A percentile compares a stretch with the other conserved stretches of the same genome.
Conservation (phyloP, 495 filamentous ascomycete species). For the Aspergillus asperescens region DNA sequence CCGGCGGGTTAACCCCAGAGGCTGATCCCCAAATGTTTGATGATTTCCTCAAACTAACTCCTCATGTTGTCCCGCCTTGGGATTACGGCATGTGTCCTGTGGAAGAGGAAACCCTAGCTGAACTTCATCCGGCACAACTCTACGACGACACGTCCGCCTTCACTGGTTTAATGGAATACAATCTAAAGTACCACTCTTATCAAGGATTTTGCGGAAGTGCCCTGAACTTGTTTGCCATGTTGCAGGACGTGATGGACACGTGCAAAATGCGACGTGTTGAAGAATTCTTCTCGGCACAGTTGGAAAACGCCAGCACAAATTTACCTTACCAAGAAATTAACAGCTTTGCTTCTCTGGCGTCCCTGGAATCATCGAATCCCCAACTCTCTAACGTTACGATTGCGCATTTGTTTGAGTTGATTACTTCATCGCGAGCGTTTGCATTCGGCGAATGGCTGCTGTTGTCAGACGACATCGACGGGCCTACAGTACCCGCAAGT, state of each 20-base stretch:
- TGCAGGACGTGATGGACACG: constrained; percentile 36
- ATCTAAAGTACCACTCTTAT: constrained; percentile 24
- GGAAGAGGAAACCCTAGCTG: constrained; percentile 19
- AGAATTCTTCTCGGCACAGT: constrained; percentile 30
- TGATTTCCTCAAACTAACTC: constrained; percentile 27
- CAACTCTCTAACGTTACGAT: constrained; percentile 46
- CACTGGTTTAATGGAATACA: constrained; percentile 35
- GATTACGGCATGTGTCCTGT: constrained; percentile 17
- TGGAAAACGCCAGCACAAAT: constrained; percentile 16
- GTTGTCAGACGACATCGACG: constrained; percentile 51
- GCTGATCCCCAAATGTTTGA: constrained; percentile 39
- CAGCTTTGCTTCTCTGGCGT: constrained; percentile 9
- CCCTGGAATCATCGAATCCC: constrained; percentile 33
- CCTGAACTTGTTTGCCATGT: constrained; percentile 28
- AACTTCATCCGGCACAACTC: constrained; percentile 26
- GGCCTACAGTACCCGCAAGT: constrained; percentile 44
- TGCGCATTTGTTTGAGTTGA: constrained; percentile 49
- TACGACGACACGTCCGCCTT: constrained; percentile 38
- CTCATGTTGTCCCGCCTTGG: constrained; percentile 38
- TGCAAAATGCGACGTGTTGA: constrained; percentile 38
- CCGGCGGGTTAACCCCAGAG: constrained; percentile 34
- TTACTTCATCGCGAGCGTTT: constrained; percentile 40
- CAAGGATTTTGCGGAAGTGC: constrained; percentile 26
- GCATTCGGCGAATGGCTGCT: constrained; percentile 54
- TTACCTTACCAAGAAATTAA: constrained; percentile 19